Percentiles rank a stretch among this genome's conserved stretches.
Conservation (phyloP, 2,329 filamentous ascomycete genomes). For the Pseudonectria foliicola region DNA sequence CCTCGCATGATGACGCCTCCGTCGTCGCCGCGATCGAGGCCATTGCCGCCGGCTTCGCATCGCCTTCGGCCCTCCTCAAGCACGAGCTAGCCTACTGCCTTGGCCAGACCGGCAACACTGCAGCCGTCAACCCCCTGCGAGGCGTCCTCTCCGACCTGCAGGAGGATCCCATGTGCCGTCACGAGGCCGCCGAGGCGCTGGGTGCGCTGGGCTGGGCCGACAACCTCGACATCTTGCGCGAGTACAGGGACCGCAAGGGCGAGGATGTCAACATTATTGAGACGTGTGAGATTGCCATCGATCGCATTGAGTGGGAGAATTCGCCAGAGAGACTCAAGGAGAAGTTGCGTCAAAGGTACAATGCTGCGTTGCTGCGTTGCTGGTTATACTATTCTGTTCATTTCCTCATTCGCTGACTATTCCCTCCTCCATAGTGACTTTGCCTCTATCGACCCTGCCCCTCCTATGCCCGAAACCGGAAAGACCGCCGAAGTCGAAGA, state of each 20-base stretch:
- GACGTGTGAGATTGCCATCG: slow-evolving; percentile 95
- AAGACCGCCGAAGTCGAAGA: slow-evolving; percentile 68
- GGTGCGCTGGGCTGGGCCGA: slow-evolving; percentile 73
- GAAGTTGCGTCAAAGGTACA: slow-evolving; percentile 77
- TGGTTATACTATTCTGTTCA: slow-evolving; percentile 7
- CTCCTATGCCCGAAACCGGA: slow-evolving; percentile 68
- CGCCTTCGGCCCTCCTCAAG: slow-evolving; percentile 84
- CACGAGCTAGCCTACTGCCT: slow-evolving; percentile 97
- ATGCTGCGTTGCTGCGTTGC: too few relatives aligned
- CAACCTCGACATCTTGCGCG: slow-evolving; percentile 66
- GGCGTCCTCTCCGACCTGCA: slow-evolving; percentile 65
- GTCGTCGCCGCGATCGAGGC: slow-evolving; percentile 57
- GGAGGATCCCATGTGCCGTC: slow-evolving; percentile 93
- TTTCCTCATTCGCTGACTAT: slow-evolving; percentile 23
- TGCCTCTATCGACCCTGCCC: slow-evolving; percentile 89
- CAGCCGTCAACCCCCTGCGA: slow-evolving; percentile 66
- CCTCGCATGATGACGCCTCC: slow-evolving; percentile 53
- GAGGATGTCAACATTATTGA: slow-evolving; percentile 81
- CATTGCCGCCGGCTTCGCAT: slow-evolving; percentile 80
- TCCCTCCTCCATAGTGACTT: slow-evolving; percentile 63
- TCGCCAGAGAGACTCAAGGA: slow-evolving; percentile 64
- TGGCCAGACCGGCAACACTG: slow-evolving; percentile 76
- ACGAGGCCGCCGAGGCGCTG: slow-evolving; percentile 92
- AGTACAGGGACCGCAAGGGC: slow-evolving; percentile 64
- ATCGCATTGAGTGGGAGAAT: slow-evolving; percentile 89